Conservation (phyloP, 2,329 filamentous ascomycete genomes). For the Verticillium klebahnii region DNA sequence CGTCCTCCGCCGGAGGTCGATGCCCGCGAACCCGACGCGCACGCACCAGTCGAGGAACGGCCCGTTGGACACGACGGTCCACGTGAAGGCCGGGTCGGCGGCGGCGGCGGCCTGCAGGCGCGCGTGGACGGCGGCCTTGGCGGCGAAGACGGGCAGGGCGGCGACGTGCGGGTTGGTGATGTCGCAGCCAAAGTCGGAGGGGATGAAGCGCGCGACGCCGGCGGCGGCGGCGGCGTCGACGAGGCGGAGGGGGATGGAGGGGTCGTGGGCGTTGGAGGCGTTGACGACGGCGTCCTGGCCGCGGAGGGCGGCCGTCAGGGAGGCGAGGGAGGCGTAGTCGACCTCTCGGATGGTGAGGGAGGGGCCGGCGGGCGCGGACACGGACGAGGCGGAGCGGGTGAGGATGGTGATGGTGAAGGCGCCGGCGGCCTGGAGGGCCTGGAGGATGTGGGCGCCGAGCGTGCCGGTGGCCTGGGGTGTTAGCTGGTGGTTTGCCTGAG, state of each 20-base stretch:
- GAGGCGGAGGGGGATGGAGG: conserved; percentile 34
- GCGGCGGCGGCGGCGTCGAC: conserved; percentile 48
- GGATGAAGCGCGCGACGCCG: conserved; percentile 49
- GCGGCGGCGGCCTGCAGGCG: conserved; percentile 8
- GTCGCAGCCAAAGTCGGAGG: conserved; percentile 41
- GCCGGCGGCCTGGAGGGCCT: conserved; percentile 20
- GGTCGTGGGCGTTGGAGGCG: conserved; percentile 30
- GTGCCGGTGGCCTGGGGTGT: conserved; percentile 19
- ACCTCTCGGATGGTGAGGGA: conserved; percentile 25
- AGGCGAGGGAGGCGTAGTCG: conserved; percentile 29
- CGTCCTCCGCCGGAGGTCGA: conserved; percentile 3
- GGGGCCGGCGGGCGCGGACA: conserved; percentile 21
- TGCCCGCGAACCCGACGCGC: conserved; percentile 17
- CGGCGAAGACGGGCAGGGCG: conserved; percentile 13
- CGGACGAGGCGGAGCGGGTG: conserved; percentile 26
- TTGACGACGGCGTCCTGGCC: conserved; percentile 54
- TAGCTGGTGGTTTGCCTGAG: background rate
- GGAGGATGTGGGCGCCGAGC: conserved; percentile 25
- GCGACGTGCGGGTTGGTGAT: conserved; percentile 15
- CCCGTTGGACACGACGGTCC: conserved; percentile 35
- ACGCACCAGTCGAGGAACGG: conserved; percentile 29
- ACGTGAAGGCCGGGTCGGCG: conserved; percentile 12
- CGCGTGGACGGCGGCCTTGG: conserved; percentile 14
- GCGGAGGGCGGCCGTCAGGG: conserved; percentile 45
- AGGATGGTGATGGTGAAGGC: conserved; percentile 31